Evolutionary conservation across 805 yeast species (phyloP).

Genomic region (Starmera caribaea): DNA sequence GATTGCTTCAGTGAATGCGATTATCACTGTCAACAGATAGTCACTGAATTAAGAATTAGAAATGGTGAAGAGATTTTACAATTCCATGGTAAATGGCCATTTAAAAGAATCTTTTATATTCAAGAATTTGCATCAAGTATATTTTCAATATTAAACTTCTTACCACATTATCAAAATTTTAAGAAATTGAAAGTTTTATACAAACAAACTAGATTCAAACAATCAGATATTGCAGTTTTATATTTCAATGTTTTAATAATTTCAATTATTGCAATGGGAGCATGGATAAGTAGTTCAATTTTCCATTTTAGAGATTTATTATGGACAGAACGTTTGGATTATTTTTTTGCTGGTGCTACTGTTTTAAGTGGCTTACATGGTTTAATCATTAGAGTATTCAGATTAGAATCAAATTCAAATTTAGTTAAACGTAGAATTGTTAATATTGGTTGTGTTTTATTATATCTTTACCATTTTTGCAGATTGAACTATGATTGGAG

Average conservation of each 20-base stretch:
- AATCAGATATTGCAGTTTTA: slow-evolving; percentile 8
- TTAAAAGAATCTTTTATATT: slow-evolving; percentile 60
- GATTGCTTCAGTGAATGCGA: slow-evolving; percentile 77
- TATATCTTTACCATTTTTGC: slow-evolving; percentile 56
- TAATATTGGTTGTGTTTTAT: slow-evolving; percentile 30
- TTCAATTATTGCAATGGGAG: slow-evolving; percentile 61
- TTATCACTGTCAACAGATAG: slow-evolving; percentile 78
- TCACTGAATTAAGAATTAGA: slow-evolving; percentile 46
- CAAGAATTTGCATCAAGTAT: slow-evolving; percentile 79
- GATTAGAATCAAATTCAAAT: slow-evolving; percentile 35
- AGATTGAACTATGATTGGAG: slow-evolving; percentile 71
- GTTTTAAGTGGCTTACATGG: slow-evolving; percentile 74
- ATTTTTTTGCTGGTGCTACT: slow-evolving; percentile 87
- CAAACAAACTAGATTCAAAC: slow-evolving; percentile 1
- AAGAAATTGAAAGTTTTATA: slow-evolving; percentile 16
- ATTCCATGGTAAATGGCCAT: slow-evolving; percentile 99
- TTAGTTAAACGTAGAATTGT: slow-evolving; percentile 24
- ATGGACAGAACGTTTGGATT: slow-evolving; percentile 78
- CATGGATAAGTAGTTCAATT: slow-evolving; percentile 81
- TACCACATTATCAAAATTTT: slow-evolving; percentile 51
- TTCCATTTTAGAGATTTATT: slow-evolving; percentile 83
- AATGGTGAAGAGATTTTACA: slow-evolving; percentile 54
- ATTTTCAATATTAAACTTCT: slow-evolving; percentile 63
- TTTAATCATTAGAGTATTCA: slow-evolving; percentile 48
- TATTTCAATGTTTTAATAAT: slow-evolving; percentile 33